phyloP scores from a whole-genome alignment of 2,329 filamentous ascomycete genomes.

The Coniella lustricola region DNA sequence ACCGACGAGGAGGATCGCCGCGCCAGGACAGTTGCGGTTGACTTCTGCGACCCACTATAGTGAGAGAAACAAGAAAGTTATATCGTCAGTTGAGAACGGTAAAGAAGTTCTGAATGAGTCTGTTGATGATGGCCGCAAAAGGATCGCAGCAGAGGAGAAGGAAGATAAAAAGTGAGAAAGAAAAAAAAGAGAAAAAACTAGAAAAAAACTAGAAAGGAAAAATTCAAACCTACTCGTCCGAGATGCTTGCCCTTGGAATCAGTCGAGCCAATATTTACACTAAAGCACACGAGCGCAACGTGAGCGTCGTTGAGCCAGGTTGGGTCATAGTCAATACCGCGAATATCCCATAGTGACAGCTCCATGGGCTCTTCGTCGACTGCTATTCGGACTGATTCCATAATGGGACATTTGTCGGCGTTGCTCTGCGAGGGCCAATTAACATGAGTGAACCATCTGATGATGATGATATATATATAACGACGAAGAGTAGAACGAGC shows the following conservation, averaged over 20 bases:
- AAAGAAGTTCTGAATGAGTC: too few relatives aligned
- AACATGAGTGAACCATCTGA: not conserved
- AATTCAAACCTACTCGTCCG: conserved; percentile 5
- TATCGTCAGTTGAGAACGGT: too few relatives aligned
- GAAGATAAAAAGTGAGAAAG: not conserved
- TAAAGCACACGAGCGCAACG: conserved; percentile 15
- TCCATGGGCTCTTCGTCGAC: conserved; percentile 14
- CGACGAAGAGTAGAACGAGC: not conserved
- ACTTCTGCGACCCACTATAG: conserved; percentile 14
- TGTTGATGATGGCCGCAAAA: too few relatives aligned
- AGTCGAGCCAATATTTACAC: conserved; percentile 14
- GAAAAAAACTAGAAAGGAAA: not conserved
- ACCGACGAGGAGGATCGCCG: conserved; percentile 15
- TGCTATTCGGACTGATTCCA: conserved; percentile 7
- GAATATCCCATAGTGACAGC: conserved; percentile 13
- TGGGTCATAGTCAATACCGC: conserved; percentile 16
- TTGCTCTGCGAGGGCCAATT: not conserved
- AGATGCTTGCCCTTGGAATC: conserved; percentile 15
- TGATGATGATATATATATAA: too few relatives aligned
- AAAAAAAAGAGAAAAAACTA: too few relatives aligned
- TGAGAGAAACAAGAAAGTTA: not conserved
- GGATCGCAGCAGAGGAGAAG: too few relatives aligned
- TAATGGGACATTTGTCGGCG: conserved; percentile 2
- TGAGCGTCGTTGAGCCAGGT: conserved; percentile 12
- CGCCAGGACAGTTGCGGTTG: conserved; percentile 15